Evolutionary conservation across 192 early-diverging fungal species (phyloP), one percentile per base, ranked within the genome.

Genomic region (Coemansia sp.): DNA sequence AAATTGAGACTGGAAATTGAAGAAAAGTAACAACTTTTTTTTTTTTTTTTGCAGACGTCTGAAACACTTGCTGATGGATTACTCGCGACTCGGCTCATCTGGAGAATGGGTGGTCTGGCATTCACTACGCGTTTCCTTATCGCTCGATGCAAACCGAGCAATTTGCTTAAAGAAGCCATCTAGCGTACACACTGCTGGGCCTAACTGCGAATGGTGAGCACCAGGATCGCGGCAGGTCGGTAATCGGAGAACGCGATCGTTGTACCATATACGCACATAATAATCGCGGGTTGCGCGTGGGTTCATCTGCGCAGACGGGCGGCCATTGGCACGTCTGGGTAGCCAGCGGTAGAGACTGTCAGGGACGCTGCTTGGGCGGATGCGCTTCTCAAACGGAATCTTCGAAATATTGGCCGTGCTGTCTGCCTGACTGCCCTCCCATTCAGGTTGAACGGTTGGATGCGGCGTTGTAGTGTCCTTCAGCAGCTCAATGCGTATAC

Each of bases 151-250:
- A 59, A 73, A 76, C 52, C 65, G 70, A 11, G 76, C 75, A 6
- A 75, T 46, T 60, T 78, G 76, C 73, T 75, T 75, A 53, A 79
- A 79, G 57, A 83, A 83, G 56, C 74, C 81, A 54, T 83, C 81
- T 0, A 83, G 76, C 7, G 81, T 83, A 32, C 81, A 83, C 30
- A 75, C 66, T 0, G 71, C 36, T 6, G 76, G 30, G 17, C 81
- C 81, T 2, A 79, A 62, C 52, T 54, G 32, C 5, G 72, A 19
- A 27, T 83, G 81, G 67, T 83, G 81, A 1, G 72, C 72, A 22
- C 81, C 81, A 4, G 76, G 76, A 57, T 75, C 81, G 51, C 57
- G 68, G 57, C 81, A 83, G 2, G 81, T 56, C 2, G 81, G 81
- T 63, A 83, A 63, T 64, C 51, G 67, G 19, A 83, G 51, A 0